Conservation (phyloP, 2,329 filamentous ascomycete species). For the Botryosphaeria dothidea region DNA sequence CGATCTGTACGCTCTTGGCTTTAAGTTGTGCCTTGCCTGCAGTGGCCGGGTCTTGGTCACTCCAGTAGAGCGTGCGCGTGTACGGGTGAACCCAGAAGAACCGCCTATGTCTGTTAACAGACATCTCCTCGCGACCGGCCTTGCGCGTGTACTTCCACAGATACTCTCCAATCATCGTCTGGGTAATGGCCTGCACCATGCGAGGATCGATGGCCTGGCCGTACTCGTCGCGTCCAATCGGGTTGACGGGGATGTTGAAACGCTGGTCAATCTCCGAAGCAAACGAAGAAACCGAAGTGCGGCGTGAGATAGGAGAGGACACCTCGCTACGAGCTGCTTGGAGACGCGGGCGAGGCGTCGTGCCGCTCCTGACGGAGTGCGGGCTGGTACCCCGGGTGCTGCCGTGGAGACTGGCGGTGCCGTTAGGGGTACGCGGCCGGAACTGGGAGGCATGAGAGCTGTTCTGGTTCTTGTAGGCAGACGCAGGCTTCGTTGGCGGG, state of each 20-base stretch:
- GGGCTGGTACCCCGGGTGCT: constrained; percentile 47
- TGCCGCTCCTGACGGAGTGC: constrained; percentile 43
- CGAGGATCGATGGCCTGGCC: constrained; percentile 74
- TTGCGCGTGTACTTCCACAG: constrained; percentile 99
- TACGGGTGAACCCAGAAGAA: constrained; percentile 99
- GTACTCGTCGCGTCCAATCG: constrained; percentile 8
- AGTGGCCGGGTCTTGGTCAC: constrained; percentile 79
- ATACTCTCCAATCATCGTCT: constrained; percentile 99
- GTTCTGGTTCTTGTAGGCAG: constrained; percentile 57
- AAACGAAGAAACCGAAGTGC: constrained; percentile 93
- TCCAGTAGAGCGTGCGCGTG: constrained; percentile 96
- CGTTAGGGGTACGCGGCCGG: constrained; percentile 41
- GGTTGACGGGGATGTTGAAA: constrained; percentile 69
- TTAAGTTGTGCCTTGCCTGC: constrained; percentile 76
- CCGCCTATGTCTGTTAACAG: constrained; percentile 83
- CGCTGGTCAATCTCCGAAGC: constrained; percentile 88
- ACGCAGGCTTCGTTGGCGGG: constrained; percentile 80
- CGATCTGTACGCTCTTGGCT: constrained; percentile 89
- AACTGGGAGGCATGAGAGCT: constrained; percentile 27
- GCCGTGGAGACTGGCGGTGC: constrained; percentile 33
- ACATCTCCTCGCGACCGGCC: constrained; percentile 84
- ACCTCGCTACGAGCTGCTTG: constrained; percentile 50
- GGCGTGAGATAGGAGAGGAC: constrained; percentile 58
- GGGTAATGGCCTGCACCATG: constrained; percentile 98
- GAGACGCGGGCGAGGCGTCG: constrained; percentile 56